Percentiles rank a stretch among this genome's conserved stretches.
Conservation (phyloP, 371 early-diverging fungal species). For the Thermomucor indicae-seudaticae region DNA sequence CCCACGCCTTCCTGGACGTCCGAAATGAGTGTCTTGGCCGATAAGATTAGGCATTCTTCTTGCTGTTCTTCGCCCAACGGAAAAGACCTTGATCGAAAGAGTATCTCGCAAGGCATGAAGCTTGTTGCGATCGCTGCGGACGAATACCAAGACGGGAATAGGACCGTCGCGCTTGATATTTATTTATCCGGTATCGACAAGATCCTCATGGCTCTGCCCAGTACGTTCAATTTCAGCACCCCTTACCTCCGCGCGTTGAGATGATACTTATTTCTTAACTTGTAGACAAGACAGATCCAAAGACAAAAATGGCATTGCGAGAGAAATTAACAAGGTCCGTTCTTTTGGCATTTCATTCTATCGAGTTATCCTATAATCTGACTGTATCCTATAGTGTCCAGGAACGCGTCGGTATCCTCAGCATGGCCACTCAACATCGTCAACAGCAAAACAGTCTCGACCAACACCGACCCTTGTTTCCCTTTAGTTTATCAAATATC, state of each 20-base stretch:
- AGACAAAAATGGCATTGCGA: constrained; percentile 17
- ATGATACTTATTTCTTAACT: not conserved
- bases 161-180: constrained; percentile 45
- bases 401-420: constrained; percentile 36
- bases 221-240: constrained; percentile 22
- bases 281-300: constrained; percentile 25
- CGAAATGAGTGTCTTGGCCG: constrained; percentile 32
- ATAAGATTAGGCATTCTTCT: constrained; percentile 26
- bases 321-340: constrained; percentile 18
- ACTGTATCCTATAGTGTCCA: constrained; percentile 22
- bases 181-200: constrained; percentile 51
- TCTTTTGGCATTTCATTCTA: too few relatives aligned
- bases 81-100: constrained; percentile 11
- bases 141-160: constrained; percentile 51
- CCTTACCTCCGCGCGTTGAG: not conserved
- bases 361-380: not conserved
- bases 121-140: constrained; percentile 51
- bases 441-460: constrained; percentile 5
- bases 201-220: constrained; percentile 50
- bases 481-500: too few relatives aligned
- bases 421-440: constrained; percentile 18
- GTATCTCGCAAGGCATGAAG: constrained; percentile 41
- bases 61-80: not conserved
- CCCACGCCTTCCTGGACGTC: constrained; percentile 38
- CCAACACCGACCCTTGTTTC: not conserved